Evolutionary conservation across 2,329 filamentous ascomycete species (phyloP).

Genomic region (Monilinia aucupariae): DNA sequence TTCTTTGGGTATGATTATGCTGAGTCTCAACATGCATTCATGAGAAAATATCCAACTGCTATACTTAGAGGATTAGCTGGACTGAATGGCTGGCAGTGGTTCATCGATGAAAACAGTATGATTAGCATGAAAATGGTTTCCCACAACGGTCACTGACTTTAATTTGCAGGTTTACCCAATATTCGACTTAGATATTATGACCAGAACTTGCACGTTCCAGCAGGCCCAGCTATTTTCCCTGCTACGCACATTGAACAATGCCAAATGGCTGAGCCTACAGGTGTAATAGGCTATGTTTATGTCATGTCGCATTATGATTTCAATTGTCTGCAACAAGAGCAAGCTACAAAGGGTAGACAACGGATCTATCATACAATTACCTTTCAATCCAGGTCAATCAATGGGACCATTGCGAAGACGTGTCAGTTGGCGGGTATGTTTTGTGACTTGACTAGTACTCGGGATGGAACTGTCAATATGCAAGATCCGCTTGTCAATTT

Average conservation of each 20-base stretch:
- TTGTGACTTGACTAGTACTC: neutral
- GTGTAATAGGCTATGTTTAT: neutral
- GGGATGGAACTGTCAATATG: neutral
- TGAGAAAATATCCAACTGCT: neutral
- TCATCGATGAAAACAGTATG: slow-evolving; percentile 6
- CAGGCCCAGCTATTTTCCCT: neutral
- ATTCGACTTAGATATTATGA: neutral
- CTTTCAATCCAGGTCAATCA: neutral
- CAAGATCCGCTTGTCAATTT: neutral
- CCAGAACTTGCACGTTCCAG: neutral
- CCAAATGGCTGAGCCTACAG: too few species aligned
- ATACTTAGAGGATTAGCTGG: neutral
- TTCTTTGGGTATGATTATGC: slow-evolving; percentile 14
- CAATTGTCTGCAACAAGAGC: neutral
- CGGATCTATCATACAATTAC: neutral
- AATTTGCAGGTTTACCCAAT: neutral
- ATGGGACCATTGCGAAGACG: neutral
- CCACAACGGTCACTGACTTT: neutral
- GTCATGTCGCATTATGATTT: neutral
- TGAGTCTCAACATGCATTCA: neutral
- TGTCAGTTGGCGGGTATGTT: neutral
- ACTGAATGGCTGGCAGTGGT: slow-evolving; percentile 6
- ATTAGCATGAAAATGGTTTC: neutral
- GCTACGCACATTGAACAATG: neutral
- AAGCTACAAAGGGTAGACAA: neutral